These are phyloP conservation scores for Trematosphaeria pertusa DNA, from an alignment of 2,329 filamentous ascomycete genomes.

Conservation along the genomic window DNA sequence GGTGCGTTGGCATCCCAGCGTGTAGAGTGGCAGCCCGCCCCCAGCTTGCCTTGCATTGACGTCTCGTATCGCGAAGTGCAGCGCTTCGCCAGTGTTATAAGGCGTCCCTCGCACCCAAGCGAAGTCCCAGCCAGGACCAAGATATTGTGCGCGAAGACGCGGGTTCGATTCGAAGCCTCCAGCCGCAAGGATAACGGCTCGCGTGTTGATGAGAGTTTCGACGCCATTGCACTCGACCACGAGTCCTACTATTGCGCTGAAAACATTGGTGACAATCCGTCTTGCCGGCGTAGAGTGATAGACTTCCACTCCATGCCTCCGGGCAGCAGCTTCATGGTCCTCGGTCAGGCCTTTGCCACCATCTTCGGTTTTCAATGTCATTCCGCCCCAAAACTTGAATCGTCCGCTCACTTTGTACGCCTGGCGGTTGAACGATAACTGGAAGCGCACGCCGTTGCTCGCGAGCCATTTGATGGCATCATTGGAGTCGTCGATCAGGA, in stretches of 20 bases:
- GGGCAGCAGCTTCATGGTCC: conserved; percentile 56
- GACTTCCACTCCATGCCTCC: conserved; percentile 52
- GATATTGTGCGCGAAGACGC: conserved; percentile 60
- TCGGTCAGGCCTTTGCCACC: conserved; percentile 66
- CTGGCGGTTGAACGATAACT: conserved; percentile 70
- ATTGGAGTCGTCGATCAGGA: conserved; percentile 61
- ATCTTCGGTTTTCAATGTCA: conserved; percentile 65
- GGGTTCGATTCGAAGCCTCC: conserved; percentile 71
- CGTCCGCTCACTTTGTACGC: conserved; percentile 68
- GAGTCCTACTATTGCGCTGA: conserved; percentile 44
- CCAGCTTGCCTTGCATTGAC: conserved; percentile 61
- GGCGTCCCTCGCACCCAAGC: conserved; percentile 69
- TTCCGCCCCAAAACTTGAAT: conserved; percentile 71
- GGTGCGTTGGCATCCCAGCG: conserved; percentile 71
- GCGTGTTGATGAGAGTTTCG: conserved; percentile 39
- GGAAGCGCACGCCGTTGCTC: conserved; percentile 61
- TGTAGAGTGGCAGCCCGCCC: conserved; percentile 68
- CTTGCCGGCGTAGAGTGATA: conserved; percentile 57
- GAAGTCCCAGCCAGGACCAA: conserved; percentile 68
- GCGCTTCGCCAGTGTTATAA: conserved; percentile 67
- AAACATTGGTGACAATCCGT: conserved; percentile 45
- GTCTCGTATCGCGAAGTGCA: conserved; percentile 61
- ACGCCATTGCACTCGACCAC: conserved; percentile 34
- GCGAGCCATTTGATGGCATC: conserved; percentile 63
- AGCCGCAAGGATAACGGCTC: conserved; percentile 62